phyloP scores from a whole-genome alignment of 176 grass and related monocot species.

The Oryza rufipogon region DNA sequence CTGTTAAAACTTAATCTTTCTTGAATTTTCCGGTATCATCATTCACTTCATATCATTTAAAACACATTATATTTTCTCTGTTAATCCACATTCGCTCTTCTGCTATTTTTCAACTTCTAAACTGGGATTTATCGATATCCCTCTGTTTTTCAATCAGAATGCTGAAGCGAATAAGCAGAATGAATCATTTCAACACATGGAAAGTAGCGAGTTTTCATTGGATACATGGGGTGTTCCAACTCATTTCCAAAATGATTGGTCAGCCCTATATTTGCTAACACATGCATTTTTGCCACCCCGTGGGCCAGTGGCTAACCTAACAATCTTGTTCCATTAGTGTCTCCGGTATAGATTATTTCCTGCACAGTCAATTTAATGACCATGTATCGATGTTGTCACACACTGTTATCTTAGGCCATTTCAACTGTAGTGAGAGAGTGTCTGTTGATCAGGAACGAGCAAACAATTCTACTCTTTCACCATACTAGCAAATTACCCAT shows the following conservation, averaged over 20 bases:
- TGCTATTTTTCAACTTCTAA: constrained; percentile 46
- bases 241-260: constrained; percentile 94
- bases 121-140: constrained; percentile 44
- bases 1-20: constrained; percentile 11
- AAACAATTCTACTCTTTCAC: constrained; percentile 28
- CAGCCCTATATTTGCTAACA: constrained; percentile 71
- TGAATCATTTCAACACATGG: constrained; percentile 43
- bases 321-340: constrained; percentile 34
- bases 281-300: constrained; percentile 74
- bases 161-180: constrained; percentile 47
- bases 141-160: constrained; percentile 69
- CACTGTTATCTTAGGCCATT: constrained; percentile 39
- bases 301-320: constrained; percentile 64
- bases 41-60: constrained; percentile 11
- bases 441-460: constrained; percentile 31
- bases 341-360: constrained; percentile 39
- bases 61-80: constrained; percentile 15
- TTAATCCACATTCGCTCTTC: neutral
- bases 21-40: neutral
- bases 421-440: constrained; percentile 26
- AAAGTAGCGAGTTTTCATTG: constrained; percentile 24
- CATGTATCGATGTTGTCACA: neutral
- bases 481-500: neutral
- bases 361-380: neutral
- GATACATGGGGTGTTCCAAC: constrained; percentile 71